These are phyloP conservation scores for Erigeron canadensis DNA, from an alignment of 129 eudicot genomes.

Conservation along the genomic window DNA sequence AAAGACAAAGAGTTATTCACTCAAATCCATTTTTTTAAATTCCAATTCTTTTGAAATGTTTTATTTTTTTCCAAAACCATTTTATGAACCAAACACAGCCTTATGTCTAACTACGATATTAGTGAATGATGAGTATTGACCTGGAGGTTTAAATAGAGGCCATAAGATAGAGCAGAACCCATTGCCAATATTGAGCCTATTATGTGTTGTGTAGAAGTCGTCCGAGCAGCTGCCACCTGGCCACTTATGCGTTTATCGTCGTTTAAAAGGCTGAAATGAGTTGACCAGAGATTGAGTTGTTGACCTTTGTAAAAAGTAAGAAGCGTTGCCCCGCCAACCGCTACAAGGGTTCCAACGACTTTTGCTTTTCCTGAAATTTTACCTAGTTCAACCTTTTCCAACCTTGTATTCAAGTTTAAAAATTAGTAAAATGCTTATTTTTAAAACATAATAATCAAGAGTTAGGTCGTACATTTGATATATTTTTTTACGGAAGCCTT, in stretches of 20 bases:
- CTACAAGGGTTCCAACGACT: constrained; percentile 51
- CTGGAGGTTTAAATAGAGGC: constrained; percentile 36
- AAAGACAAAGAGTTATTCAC: too few species aligned
- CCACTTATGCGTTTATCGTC: constrained; percentile 1
- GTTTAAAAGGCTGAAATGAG: constrained; percentile 39
- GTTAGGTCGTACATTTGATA: too few species aligned
- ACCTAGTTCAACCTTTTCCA: constrained; percentile 47
- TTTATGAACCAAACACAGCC: too few species aligned
- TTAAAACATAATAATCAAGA: too few species aligned
- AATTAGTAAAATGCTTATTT: background rate
- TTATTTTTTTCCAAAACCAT: too few species aligned
- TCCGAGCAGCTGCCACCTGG: constrained; percentile 18
- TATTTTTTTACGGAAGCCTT: too few species aligned
- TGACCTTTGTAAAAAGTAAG: constrained; percentile 62
- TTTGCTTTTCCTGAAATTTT: constrained; percentile 56
- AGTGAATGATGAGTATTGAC: background rate
- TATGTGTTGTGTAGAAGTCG: constrained; percentile 13
- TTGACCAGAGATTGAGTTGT: constrained; percentile 36
- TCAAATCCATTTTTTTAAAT: too few species aligned
- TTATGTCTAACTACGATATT: background rate
- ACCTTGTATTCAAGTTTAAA: constrained; percentile 27
- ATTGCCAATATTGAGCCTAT: constrained; percentile 35
- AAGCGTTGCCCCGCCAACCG: constrained; percentile 69
- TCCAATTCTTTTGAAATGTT: too few species aligned
- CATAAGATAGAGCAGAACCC: constrained; percentile 13